Conservation (phyloP, 176 grass and related monocot genomes). For the Triticum monococcum region DNA sequence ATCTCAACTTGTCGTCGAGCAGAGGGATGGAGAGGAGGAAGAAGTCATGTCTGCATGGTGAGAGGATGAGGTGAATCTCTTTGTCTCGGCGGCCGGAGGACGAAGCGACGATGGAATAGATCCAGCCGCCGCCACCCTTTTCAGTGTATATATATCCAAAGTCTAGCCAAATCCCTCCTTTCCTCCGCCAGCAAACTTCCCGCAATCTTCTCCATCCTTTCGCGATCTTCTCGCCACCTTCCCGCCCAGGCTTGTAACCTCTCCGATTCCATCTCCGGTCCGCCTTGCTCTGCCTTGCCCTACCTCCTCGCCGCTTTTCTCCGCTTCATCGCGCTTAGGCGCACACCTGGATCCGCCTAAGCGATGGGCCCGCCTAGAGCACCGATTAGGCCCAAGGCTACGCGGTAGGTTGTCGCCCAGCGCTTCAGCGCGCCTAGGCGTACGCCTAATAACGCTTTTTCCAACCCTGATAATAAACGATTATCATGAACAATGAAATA, state of each 20-base stretch:
- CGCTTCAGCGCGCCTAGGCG: background rate
- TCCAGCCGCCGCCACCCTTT: background rate
- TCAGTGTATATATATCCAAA: background rate
- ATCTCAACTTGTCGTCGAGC: background rate
- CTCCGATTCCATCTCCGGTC: too few species aligned
- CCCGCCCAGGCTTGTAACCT: background rate
- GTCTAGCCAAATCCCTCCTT: background rate
- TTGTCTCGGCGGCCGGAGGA: background rate
- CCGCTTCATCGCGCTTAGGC: background rate
- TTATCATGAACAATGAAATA: too few species aligned
- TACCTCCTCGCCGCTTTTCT: background rate
- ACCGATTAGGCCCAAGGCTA: background rate
- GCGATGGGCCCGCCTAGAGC: background rate
- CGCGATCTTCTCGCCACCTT: background rate
- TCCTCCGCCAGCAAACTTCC: too few species aligned
- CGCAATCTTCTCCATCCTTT: background rate
- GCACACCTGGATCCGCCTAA: background rate
- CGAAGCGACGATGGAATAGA: background rate
- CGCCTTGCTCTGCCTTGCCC: background rate
- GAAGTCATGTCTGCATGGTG: background rate
- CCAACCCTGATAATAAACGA: background rate
- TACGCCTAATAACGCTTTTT: background rate
- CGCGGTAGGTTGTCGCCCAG: background rate
- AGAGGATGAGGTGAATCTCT: background rate
- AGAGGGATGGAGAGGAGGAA: background rate